Evolutionary conservation across 2,329 filamentous ascomycete genomes (phyloP).

Genomic region (Amylocarpus encephaloides): DNA sequence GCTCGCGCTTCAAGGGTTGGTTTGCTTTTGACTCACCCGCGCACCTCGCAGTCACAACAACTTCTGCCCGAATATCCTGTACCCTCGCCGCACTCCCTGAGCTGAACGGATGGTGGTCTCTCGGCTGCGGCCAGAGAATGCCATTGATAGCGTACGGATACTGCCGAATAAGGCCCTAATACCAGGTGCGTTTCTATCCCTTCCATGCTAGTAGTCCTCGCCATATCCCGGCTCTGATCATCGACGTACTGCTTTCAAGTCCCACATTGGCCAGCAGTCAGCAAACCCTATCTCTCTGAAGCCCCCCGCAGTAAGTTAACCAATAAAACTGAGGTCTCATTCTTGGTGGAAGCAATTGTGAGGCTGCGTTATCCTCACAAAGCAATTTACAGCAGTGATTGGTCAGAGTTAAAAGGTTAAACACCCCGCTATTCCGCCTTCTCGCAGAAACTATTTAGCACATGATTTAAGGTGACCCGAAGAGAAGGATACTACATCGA

Average conservation of each 20-base stretch:
- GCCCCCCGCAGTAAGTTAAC: slow-evolving; percentile 5
- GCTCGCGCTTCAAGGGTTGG: no score
- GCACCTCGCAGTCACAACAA: no score
- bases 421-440: slow-evolving; percentile 8
- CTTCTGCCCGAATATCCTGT: no score
- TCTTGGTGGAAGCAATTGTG: slow-evolving; percentile 8
- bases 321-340: slow-evolving; percentile 1
- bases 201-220: no score
- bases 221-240: no score
- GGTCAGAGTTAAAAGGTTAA: slow-evolving; percentile 8
- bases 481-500: slow-evolving; percentile 13
- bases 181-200: not conserved
- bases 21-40: no score
- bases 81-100: no score
- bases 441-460: slow-evolving; percentile 21
- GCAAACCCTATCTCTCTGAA: slow-evolving; percentile 5
- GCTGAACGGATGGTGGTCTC: not conserved
- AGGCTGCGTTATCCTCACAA: slow-evolving; percentile 19
- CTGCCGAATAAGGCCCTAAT: not conserved
- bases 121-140: not conserved
- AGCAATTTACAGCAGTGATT: slow-evolving; percentile 14
- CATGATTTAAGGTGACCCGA: slow-evolving; percentile 25
- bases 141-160: not conserved
- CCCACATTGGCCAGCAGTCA: slow-evolving; percentile 1
- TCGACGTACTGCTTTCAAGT: not conserved